Base-by-base conservation (phyloP, 345 rosid species). In the Eucalyptus brandiana region DNA sequence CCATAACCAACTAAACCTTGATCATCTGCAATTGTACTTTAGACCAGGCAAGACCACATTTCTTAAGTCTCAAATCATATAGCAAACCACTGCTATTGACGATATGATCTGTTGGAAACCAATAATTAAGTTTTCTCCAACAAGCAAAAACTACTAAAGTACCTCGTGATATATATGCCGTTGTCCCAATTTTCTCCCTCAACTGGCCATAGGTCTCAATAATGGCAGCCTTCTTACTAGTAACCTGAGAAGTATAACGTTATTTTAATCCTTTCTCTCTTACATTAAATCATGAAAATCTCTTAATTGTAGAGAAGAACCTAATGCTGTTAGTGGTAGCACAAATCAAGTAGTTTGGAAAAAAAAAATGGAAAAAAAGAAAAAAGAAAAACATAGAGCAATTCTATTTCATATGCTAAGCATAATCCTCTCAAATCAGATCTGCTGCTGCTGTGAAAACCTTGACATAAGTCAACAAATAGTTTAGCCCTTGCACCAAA, bases 181-280 rank as follows among this genome's bases (percentile, higher is more conserved):
- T 90, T 85, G 92, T 89, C 60, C 99, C 96, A 67, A 98, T 88
- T 93, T 95, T 98, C 67, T 96, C 95, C 90, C 95, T 94, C 92
- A 98, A 90, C 88, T 93, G 96, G 89, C 93, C 89, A 90, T 90
- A 92, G 89, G 93, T 93, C 92, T 95, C 95, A 76, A 97, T 95
- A 42, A 96, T 89, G 87, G 97, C 93, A 87, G 97, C 96, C 96
- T 98, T 98, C 93, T 95, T 97, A 86, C 96, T 90, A 76, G 99
- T 96, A 50, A 98, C 99, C 99, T 97, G 88, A 87, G 85, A 87
- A 88, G 88, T 80, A 58, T n/a, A 47, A 81, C 47, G 4, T 48
- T 34, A 65, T 30, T 87, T 76, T 42, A 76, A 76, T 40, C 85
- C 47, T 76, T 76, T 76, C 30, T 76, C 85, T 76, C 47, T 76